Evolutionary conservation across 2,329 filamentous ascomycete species (phyloP).

Genomic region (Helotiales sp.): DNA sequence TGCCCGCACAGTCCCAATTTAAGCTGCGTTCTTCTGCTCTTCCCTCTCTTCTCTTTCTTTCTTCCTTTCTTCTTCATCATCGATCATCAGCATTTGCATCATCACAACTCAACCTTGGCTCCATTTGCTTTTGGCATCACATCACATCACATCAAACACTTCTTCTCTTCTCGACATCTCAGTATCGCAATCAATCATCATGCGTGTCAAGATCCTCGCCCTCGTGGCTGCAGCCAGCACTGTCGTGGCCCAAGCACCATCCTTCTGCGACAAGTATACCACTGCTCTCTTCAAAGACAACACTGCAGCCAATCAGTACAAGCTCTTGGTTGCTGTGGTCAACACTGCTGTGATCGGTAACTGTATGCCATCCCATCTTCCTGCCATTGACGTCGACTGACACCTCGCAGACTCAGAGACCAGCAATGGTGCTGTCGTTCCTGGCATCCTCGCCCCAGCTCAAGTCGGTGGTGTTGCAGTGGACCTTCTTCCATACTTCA

Average conservation of each 20-base stretch:
- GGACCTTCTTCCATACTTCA: constrained; percentile 65
- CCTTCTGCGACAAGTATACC: constrained; percentile 69
- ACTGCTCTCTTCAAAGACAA: constrained; percentile 62
- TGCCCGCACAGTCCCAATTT: not conserved
- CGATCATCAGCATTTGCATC: not conserved
- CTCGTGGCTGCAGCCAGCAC: constrained; percentile 20
- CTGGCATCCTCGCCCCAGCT: constrained; percentile 61
- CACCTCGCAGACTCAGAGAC: constrained; percentile 53
- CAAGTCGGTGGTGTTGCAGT: constrained; percentile 56
- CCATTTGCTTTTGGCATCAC: constrained; percentile 8
- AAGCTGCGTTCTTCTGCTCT: not conserved
- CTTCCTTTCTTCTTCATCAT: not conserved
- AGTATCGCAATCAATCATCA: constrained; percentile 24
- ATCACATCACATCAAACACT: constrained; percentile 8
- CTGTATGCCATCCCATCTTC: constrained; percentile 46
- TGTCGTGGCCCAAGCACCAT: constrained; percentile 49
- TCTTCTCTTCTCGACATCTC: constrained; percentile 10
- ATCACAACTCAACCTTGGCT: not conserved
- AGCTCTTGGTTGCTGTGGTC: constrained; percentile 60
- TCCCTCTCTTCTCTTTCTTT: not conserved
- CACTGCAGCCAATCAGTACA: constrained; percentile 61
- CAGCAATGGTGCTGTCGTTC: constrained; percentile 57
- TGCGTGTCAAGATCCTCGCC: constrained; percentile 36
- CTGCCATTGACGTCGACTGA: constrained; percentile 6
- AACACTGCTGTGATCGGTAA: constrained; percentile 70